Base-by-base conservation (phyloP, 257 asterid species). In the Schizonepeta tenuifolia region DNA sequence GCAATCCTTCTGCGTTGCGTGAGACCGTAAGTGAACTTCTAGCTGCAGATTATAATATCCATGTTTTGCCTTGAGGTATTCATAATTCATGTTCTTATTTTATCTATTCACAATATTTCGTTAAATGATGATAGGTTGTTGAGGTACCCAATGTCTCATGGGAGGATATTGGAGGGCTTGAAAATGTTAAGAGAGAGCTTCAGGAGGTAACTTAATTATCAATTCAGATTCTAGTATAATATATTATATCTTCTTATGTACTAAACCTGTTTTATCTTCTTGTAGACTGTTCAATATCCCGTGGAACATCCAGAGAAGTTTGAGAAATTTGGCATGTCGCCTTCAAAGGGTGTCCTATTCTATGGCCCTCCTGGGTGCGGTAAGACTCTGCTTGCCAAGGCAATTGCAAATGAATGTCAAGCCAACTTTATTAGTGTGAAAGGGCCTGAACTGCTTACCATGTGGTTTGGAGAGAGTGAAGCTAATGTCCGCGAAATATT, bases 391-490 rank as follows among this genome's bases (percentile, higher is more conserved):
- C 83, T 87, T 31, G 92, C 93, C 69, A 87, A 85, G 83, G 93
- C 93, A 53, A 83, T 87, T 43, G 88, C 93, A 41, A 87, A 87
- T 40, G 93, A 87, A 82, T 85, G 90, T 36, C 90, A 83, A 71
- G 92, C 90, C 75, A 87, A 85, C 58, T 85, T 85, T 69, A 87
- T 87, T 14, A 85, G 92, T 64, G 70, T 87, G 17, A 87, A 87
- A 81, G 92, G 92, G 13, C 92, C 90, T 24, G 92, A 87, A 72
- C 68, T 87, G 75, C 90, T 87, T 40, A 87, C 92, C 9, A 87
- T 85, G 93, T 87, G 90, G 90, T 87, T 87, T 40, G 93, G 93
- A 61, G 92, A 87, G 78, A 87, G 92, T 81, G 92, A 87, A 65
- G 90, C 93, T n/a, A 87, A 87, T 75, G 90, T 87, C 49, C 85